Evolutionary conservation across 2,329 filamentous ascomycete species (phyloP).

Genomic region (Atkinsonella hypoxylon): DNA sequence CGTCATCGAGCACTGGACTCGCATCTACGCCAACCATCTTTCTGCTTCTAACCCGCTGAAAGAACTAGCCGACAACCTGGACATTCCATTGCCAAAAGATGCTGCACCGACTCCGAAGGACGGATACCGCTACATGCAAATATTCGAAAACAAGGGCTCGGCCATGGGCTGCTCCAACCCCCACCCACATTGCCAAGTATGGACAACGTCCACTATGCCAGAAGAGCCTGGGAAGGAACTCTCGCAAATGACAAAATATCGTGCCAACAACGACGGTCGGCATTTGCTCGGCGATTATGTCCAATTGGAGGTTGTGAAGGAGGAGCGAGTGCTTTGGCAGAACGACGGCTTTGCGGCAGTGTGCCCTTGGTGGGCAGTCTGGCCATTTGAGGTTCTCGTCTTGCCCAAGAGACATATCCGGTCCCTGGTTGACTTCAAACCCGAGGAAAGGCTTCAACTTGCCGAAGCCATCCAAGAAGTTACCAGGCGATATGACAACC

Average conservation of each 20-base stretch:
- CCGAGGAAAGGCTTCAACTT: constrained; percentile 57
- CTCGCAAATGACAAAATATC: constrained; percentile 67
- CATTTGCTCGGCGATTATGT: constrained; percentile 83
- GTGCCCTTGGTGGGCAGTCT: constrained; percentile 95
- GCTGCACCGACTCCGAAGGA: constrained; percentile 42
- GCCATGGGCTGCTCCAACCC: constrained; percentile 99
- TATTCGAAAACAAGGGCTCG: constrained; percentile 96
- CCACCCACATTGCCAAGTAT: constrained; percentile 92
- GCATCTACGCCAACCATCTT: constrained; percentile 74
- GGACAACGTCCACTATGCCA: constrained; percentile 83
- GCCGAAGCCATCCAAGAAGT: constrained; percentile 81
- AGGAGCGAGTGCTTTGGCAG: constrained; percentile 78
- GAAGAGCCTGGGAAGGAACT: constrained; percentile 81
- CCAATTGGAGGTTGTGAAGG: constrained; percentile 65
- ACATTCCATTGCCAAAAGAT: constrained; percentile 26
- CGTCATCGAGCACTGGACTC: constrained; percentile 81
- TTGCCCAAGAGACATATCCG: constrained; percentile 75
- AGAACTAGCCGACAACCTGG: constrained; percentile 24
- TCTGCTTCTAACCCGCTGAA: constrained; percentile 56
- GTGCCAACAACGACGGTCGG: constrained; percentile 54
- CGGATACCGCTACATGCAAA: constrained; percentile 95
- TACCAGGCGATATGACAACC: constrained; percentile 84
- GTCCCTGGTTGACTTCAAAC: constrained; percentile 69
- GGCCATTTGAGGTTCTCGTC: constrained; percentile 94
- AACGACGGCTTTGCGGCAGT: constrained; percentile 77